Percentiles rank a stretch among this genome's conserved stretches.
phyloP scores from a whole-genome alignment of 805 yeast species.

The Nakazawaea populi region DNA sequence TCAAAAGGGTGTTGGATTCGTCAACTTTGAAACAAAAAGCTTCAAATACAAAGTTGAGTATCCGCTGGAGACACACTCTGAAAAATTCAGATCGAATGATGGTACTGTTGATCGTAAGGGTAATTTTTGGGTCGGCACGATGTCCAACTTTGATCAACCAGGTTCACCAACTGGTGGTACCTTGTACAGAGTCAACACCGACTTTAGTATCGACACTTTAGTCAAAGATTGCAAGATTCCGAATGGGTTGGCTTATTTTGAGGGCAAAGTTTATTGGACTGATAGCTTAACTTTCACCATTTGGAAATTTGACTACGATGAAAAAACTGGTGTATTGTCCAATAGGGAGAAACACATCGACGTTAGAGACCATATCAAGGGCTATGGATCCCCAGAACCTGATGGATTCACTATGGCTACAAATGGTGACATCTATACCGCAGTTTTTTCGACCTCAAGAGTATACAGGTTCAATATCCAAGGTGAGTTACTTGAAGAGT shows the following conservation, averaged over 20 bases:
- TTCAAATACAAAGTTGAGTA: constrained; percentile 34
- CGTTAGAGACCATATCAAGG: constrained; percentile 19
- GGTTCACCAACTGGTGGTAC: constrained; percentile 48
- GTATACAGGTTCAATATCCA: constrained; percentile 46
- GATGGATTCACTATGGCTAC: constrained; percentile 70
- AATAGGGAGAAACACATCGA: constrained; percentile 35
- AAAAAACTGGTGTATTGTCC: constrained; percentile 25
- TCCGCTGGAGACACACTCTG: constrained; percentile 31
- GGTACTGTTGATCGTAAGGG: constrained; percentile 78
- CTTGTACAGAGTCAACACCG: constrained; percentile 26
- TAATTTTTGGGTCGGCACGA: constrained; percentile 74
- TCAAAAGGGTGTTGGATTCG: constrained; percentile 57
- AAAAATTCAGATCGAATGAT: constrained; percentile 65
- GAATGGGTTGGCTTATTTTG: constrained; percentile 64
- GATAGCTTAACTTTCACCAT: constrained; percentile 44
- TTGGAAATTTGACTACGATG: constrained; percentile 40
- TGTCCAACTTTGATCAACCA: constrained; percentile 34
- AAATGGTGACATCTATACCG: constrained; percentile 51
- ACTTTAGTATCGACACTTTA: constrained; percentile 24
- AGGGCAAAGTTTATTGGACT: constrained; percentile 42
- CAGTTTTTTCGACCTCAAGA: constrained; percentile 57
- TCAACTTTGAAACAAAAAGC: constrained; percentile 33
- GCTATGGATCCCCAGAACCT: constrained; percentile 50
- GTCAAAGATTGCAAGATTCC: constrained; percentile 47
- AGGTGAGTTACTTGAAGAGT: constrained; percentile 48